These are phyloP conservation scores for Leishmania martiniquensis DNA, from an alignment of 208 protist species.

Conservation along the genomic window DNA sequence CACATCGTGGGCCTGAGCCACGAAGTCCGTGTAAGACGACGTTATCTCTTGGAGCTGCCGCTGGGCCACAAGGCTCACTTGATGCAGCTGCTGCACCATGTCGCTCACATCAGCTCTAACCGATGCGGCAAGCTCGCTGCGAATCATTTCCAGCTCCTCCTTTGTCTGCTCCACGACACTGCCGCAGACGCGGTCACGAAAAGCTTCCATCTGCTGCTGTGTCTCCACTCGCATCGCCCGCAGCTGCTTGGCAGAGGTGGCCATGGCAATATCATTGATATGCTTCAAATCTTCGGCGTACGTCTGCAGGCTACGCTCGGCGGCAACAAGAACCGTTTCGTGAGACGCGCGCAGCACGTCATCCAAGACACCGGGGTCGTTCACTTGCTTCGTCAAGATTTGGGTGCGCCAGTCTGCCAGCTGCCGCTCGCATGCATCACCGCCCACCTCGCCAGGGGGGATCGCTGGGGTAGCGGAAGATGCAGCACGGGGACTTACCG, in stretches of 20 bases:
- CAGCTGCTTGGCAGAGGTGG: conserved; percentile 66
- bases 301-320: conserved; percentile 62
- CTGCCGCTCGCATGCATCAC: conserved; percentile 17
- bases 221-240: conserved; percentile 43
- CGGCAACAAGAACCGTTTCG: conserved; percentile 47
- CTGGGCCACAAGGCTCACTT: conserved; percentile 34
- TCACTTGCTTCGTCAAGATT: conserved; percentile 29
- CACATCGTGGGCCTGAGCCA: conserved; percentile 40
- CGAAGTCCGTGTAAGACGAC: conserved; percentile 42
- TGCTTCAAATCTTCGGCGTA: conserved; percentile 65
- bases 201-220: conserved; percentile 50
- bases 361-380: conserved; percentile 32
- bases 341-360: conserved; percentile 43
- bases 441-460: not conserved
- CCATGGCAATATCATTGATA: conserved; percentile 65
- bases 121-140: conserved; percentile 39
- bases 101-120: conserved; percentile 39
- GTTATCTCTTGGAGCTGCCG: conserved; percentile 42
- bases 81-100: conserved; percentile 50
- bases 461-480: not conserved
- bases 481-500: not conserved
- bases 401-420: conserved; percentile 29
- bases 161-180: conserved; percentile 44
- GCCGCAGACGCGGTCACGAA: conserved; percentile 46
- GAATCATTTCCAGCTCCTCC: conserved; percentile 57